A percentile compares a stretch with the other conserved stretches of the same genome.
These are phyloP conservation scores for Gynandropsis gynandra DNA, from an alignment of 345 rosid genomes.

Conservation along the genomic window DNA sequence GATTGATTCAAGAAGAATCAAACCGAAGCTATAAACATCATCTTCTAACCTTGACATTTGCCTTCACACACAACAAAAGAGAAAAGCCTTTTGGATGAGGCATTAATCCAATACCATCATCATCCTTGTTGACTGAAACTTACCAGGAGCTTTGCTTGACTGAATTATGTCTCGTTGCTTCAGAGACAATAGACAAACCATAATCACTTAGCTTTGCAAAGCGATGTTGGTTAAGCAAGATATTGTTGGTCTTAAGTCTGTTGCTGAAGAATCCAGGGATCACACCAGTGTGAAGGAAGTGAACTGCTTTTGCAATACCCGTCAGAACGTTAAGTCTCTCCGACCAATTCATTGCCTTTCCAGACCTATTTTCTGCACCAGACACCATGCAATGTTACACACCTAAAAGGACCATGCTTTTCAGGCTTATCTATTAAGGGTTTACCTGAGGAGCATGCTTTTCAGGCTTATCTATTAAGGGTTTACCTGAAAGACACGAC, in stretches of 20 bases:
- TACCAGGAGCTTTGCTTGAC: conserved; percentile 12
- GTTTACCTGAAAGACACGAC: conserved; percentile 42
- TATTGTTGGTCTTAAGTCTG: conserved; percentile 50
- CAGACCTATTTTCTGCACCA: conserved; percentile 50
- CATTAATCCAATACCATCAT: conserved; percentile 23
- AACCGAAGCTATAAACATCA: conserved; percentile 91
- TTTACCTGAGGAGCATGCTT: conserved; percentile 32
- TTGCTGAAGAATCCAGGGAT: conserved; percentile 78
- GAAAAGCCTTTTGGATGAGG: neutral
- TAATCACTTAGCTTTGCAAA: conserved; percentile 71
- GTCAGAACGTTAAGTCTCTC: conserved; percentile 52
- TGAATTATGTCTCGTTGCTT: conserved; percentile 36
- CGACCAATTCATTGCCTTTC: conserved; percentile 50
- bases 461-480: too few relatives aligned
- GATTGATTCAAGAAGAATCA: conserved; percentile 82
- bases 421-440: neutral
- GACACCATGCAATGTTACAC: neutral
- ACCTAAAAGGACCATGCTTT: too few relatives aligned
- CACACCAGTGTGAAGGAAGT: conserved; percentile 75
- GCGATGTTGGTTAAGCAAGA: conserved; percentile 55
- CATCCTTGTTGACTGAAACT: too few relatives aligned
- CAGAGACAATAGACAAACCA: conserved; percentile 63
- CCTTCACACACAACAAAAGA: conserved; percentile 30
- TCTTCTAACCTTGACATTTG: conserved; percentile 57
- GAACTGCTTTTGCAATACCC: conserved; percentile 65